Evolutionary conservation across 2,329 filamentous ascomycete species (phyloP), one percentile per base, ranked within the genome.

Genomic region (Microdochium bolleyi): DNA sequence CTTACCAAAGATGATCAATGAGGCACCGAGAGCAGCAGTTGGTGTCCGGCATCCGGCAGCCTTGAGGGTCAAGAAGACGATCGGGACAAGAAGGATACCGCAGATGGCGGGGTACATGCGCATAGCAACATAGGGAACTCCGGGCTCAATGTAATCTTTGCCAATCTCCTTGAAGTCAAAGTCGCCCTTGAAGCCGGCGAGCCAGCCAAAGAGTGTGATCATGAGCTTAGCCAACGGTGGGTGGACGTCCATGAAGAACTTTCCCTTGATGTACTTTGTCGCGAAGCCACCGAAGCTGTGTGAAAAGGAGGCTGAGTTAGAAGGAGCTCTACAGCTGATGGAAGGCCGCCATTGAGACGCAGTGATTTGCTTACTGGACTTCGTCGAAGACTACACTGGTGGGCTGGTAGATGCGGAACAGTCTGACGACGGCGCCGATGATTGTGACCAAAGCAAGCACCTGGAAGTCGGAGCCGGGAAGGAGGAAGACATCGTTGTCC

Each of bases 211-310:
- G 55, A 99, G 82, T 51, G 94, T 95, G 64, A 99, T 92, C 61
- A 99, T 84, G 67, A 99, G 83, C 77, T 99, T 99, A 60, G 94
- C 94, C 55, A 99, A 80, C 48, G 94, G 94, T 30, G 94, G 94
- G 68, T 99, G 94, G n/a, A 99, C 94, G 68, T 99, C 94, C 94
- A 99, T 99, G 72, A 99, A 99, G 81, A 99, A 99, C 69, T 81
- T 87, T 65, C 94, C 94, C 78, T 99, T 97, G 80, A 99, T 97
- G 72, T 99, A 99, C 73, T 99, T 99, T 62, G 88, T 90, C 59
- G 94, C 94, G 68, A 99, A 99, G 49, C 94, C 94, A 69, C 94
- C 94, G 70, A 99, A 99, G 73, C 91, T 96, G 64, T 59, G 57
- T 24, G 49, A 53, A 27, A 52, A 34, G 25, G 49, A 27, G 22